phyloP scores from a whole-genome alignment of 208 protist species.

The Leishmania mexicana region DNA sequence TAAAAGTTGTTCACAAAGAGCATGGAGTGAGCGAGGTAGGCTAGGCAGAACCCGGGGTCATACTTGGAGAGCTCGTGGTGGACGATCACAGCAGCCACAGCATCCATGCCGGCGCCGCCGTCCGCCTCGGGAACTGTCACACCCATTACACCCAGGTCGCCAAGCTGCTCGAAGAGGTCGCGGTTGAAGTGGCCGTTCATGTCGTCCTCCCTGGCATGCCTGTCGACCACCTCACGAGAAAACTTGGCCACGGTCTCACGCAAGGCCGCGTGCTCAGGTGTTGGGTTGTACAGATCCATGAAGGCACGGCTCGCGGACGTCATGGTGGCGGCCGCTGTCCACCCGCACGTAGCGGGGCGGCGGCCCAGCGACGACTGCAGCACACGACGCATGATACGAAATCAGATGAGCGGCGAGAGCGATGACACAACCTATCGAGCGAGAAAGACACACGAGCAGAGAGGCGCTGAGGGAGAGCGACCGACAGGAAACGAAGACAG shows the following conservation, averaged over 20 bases:
- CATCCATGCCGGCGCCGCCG: conserved; percentile 90
- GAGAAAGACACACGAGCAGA: background rate
- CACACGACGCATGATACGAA: conserved; percentile 17
- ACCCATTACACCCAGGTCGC: conserved; percentile 95
- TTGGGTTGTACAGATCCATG: conserved; percentile 64
- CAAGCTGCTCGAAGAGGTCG: conserved; percentile 93
- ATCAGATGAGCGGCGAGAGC: background rate
- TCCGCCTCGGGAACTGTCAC: conserved; percentile 93
- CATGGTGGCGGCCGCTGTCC: background rate
- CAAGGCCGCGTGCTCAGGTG: conserved; percentile 59
- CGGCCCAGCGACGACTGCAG: conserved; percentile 6
- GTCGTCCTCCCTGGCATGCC: conserved; percentile 56
- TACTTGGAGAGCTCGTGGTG: conserved; percentile 85
- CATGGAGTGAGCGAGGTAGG: conserved; percentile 82
- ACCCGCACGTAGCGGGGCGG: background rate
- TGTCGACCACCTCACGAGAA: conserved; percentile 56
- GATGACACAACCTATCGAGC: background rate
- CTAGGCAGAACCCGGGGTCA: conserved; percentile 79
- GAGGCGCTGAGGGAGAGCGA: background rate
- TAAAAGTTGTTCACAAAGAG: conserved; percentile 90
- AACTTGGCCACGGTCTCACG: conserved; percentile 70
- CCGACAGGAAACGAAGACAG: background rate
- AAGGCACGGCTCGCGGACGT: conserved; percentile 13
- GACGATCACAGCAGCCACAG: conserved; percentile 72
- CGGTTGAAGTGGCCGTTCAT: conserved; percentile 69